Conservation (phyloP, 78 protist species). For the Dictyostelium discoideum region dicty_2.7 NC_007090.3:2763501-2764000, state of each 20-base stretch:
- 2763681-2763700: constrained; percentile 89
- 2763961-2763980: constrained; percentile 95
- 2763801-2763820: constrained; percentile 97
- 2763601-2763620: constrained; percentile 95
- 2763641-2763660: constrained; percentile 86
- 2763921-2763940: background rate
- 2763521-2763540: constrained; percentile 89
- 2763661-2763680: constrained; percentile 90
- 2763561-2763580: constrained; percentile 97
- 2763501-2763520: constrained; percentile 92
- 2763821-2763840: constrained; percentile 95
- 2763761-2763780: constrained; percentile 99
- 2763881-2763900: background rate
- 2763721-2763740: constrained; percentile 92
- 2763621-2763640: constrained; percentile 90
- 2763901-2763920: background rate
- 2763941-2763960: background rate
- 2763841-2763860: constrained; percentile 76
- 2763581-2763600: constrained; percentile 97
- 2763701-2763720: constrained; percentile 88
- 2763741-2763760: constrained; percentile 96
- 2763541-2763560: constrained; percentile 99
- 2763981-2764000: constrained; percentile 82
- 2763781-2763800: constrained; percentile 98
- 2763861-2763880: background rate